Base-by-base conservation (phyloP, 2,329 filamentous ascomycete species). In the Colletotrichum theobromicola region DNA sequence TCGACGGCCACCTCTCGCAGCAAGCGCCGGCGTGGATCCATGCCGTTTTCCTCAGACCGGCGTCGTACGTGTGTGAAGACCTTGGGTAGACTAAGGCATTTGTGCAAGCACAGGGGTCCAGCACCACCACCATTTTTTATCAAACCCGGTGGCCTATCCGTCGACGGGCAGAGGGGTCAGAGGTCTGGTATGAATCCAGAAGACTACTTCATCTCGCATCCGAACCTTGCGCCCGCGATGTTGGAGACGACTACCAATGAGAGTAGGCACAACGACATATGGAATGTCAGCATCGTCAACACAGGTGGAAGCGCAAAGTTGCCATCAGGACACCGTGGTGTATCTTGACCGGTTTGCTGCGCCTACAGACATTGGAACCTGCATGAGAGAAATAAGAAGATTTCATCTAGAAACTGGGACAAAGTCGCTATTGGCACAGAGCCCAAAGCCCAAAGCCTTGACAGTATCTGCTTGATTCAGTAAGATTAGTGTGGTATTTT, bases 161-260 rank as follows among this genome's bases (percentile, higher is more conserved):
- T 74, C 24, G 67, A 74, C 71, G 62, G 79, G 4, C 79, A 81
- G 75, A 78, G 82, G 1, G 87, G 87, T 4, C 85, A 89, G 76
- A 72, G 66, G 58, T 76, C 89, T 18, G 86, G 77, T 26, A 68
- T 85, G 2, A 79, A 81, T 60, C 78, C 83, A 10, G 78, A 86
- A 64, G 80, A 85, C 65, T 83, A 79, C 6, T 83, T 83, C 32
- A 34, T 89, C 3, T 82, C 79, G 7, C 18, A 42, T 7, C 35
- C 18, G 35, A 16, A 42, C 35, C 7, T 42, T 13, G 35, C 35
- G 4, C 87, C 84, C 2, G 87, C 78, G 1, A 89, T 89, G 88
- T 80, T 89, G 21, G 87, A 89, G 77, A 84, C 83, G 7, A 86
- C 83, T 0, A 81, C 86, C 37, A 83, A 83, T 53, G 69, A 76